phyloP scores from a whole-genome alignment of 805 yeast genomes.

The Wickerhamiella dianesei region DNA sequence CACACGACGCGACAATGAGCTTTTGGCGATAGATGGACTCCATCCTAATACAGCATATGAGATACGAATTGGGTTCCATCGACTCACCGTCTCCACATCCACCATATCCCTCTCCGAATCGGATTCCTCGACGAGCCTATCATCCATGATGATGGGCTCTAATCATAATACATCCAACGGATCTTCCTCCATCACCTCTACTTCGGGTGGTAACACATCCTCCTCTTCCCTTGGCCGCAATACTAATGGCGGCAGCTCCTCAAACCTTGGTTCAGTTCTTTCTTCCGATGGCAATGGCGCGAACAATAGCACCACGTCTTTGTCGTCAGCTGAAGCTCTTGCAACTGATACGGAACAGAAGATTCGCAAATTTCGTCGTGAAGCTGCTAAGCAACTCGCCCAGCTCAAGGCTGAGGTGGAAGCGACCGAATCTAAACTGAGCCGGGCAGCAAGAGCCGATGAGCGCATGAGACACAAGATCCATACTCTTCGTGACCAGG shows the following conservation, averaged over 20 bases:
- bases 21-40: constrained; percentile 49
- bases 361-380: constrained; percentile 40
- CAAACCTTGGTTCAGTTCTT: too few relatives aligned
- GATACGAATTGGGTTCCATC: constrained; percentile 19
- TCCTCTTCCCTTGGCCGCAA: background rate
- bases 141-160: constrained; percentile 23
- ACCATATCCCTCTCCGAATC: background rate
- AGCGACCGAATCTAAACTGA: constrained; percentile 33
- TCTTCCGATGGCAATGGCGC: constrained; percentile 29
- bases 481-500: constrained; percentile 36
- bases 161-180: constrained; percentile 13
- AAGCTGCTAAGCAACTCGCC: constrained; percentile 55
- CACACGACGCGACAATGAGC: constrained; percentile 32
- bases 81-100: background rate
- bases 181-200: constrained; percentile 11
- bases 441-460: constrained; percentile 40
- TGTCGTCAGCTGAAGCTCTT: constrained; percentile 48
- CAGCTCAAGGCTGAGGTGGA: constrained; percentile 40
- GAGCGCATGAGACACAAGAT: constrained; percentile 42
- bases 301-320: constrained; percentile 21
- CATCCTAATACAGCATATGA: constrained; percentile 54
- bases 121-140: constrained; percentile 25
- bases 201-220: background rate
- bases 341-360: constrained; percentile 44
- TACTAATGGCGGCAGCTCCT: background rate